Conservation (phyloP, 164 flowering plant genomes). For the Warburgia ugandensis region DNA sequence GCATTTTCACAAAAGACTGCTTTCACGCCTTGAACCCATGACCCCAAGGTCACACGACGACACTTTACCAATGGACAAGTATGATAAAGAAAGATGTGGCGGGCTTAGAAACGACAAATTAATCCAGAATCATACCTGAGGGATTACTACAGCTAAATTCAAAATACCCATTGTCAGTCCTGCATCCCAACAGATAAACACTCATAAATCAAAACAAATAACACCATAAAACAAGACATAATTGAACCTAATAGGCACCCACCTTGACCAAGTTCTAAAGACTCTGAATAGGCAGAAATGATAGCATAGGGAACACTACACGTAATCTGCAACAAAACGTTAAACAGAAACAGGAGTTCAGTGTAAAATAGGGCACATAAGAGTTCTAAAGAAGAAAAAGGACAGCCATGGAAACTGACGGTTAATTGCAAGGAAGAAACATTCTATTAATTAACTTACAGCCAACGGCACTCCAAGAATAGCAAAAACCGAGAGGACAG, state of each 20-base stretch:
- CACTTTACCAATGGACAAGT: background rate
- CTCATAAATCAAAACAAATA: constrained; percentile 1
- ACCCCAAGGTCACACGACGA: background rate
- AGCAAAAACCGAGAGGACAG: constrained; percentile 56
- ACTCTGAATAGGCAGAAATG: constrained; percentile 64
- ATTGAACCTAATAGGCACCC: constrained; percentile 7
- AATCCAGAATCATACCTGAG: constrained; percentile 57
- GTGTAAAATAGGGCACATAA: background rate
- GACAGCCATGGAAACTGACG: background rate
- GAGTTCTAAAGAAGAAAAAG: too few relatives aligned
- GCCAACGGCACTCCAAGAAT: constrained; percentile 90
- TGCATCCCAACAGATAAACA: constrained; percentile 28
- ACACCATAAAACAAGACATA: background rate
- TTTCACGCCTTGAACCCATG: background rate
- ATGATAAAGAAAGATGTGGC: background rate
- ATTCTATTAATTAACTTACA: constrained; percentile 41
- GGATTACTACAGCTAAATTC: constrained; percentile 85
- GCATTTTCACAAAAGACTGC: background rate
- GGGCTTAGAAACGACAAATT: background rate
- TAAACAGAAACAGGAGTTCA: constrained; percentile 2
- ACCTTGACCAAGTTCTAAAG: constrained; percentile 98
- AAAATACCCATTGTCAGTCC: constrained; percentile 95
- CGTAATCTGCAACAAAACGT: constrained; percentile 58
- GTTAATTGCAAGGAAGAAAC: background rate
- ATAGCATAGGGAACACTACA: constrained; percentile 96